phyloP scores from a whole-genome alignment of 2,329 filamentous ascomycete genomes.

The Emergomyces pasteurianus region DNA sequence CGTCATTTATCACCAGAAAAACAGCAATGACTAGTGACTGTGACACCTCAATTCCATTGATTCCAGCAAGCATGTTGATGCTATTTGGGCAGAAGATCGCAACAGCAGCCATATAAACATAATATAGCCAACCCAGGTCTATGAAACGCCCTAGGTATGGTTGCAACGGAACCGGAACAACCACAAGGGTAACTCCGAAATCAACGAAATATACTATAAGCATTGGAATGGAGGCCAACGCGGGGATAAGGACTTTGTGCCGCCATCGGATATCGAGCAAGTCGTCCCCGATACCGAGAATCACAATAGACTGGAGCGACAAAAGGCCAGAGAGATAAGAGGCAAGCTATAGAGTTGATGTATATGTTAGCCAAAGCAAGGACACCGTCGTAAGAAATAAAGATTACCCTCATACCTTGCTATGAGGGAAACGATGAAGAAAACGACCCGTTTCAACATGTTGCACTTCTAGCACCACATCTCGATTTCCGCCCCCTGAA shows the following conservation, averaged over 20 bases:
- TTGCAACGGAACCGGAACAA: conserved; percentile 76
- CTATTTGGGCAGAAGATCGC: conserved; percentile 97
- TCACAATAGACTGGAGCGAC: conserved; percentile 77
- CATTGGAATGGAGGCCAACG: conserved; percentile 83
- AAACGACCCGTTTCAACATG: conserved; percentile 72
- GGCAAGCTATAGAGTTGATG: conserved; percentile 51
- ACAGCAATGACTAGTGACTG: conserved; percentile 85
- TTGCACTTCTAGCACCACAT: conserved; percentile 63
- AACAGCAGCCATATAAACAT: conserved; percentile 90
- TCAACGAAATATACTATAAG: conserved; percentile 97
- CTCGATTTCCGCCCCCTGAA: conserved; percentile 82
- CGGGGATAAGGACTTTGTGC: conserved; percentile 96
- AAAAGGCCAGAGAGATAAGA: conserved; percentile 91
- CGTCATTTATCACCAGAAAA: conserved; percentile 75
- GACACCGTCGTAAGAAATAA: background rate
- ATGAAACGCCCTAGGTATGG: conserved; percentile 74
- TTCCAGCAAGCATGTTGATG: conserved; percentile 99
- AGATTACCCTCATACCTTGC: conserved; percentile 51
- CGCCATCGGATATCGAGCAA: conserved; percentile 97
- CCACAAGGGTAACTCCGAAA: conserved; percentile 91
- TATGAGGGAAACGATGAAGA: conserved; percentile 85
- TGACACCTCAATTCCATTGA: conserved; percentile 93
- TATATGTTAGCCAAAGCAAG: background rate
- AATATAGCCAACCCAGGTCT: conserved; percentile 75
- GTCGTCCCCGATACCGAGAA: conserved; percentile 90